phyloP scores from a whole-genome alignment of 106 monocot genomes.

The Amphibolis antarctica region DNA sequence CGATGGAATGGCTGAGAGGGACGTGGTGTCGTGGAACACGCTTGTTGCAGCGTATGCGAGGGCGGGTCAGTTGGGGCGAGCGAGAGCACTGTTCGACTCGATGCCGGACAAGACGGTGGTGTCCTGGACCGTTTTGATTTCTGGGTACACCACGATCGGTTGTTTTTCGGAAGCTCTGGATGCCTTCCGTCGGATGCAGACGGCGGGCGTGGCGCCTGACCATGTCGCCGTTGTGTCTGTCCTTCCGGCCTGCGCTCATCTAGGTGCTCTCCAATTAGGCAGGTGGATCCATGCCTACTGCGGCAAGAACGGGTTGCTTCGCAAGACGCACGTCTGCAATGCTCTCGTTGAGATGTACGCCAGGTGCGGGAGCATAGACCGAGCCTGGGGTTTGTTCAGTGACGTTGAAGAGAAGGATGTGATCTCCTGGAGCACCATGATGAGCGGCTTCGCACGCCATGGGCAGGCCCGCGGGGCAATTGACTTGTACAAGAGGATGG shows the following conservation, averaged over 20 bases:
- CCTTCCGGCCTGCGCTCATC: constrained; percentile 55
- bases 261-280: constrained; percentile 66
- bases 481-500: constrained; percentile 31
- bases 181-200: constrained; percentile 50
- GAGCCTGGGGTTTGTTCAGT: constrained; percentile 34
- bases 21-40: constrained; percentile 48
- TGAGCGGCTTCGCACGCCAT: constrained; percentile 37
- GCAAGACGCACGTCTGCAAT: constrained; percentile 39
- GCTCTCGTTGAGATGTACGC: constrained; percentile 71
- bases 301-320: constrained; percentile 24
- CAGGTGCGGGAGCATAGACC: constrained; percentile 37
- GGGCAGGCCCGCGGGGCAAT: constrained; percentile 34
- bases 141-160: constrained; percentile 32
- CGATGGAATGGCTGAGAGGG: constrained; percentile 46
- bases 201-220: constrained; percentile 36
- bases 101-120: constrained; percentile 55
- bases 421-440: constrained; percentile 61
- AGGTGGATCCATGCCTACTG: constrained; percentile 66
- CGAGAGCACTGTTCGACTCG: constrained; percentile 31
- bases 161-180: constrained; percentile 35
- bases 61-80: constrained; percentile 31
- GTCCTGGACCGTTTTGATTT: constrained; percentile 74
- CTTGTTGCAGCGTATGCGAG: constrained; percentile 39
- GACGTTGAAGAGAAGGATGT: constrained; percentile 34
- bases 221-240: constrained; percentile 48